These are phyloP conservation scores for Microdochium trichocladiopsis DNA, from an alignment of 2,329 filamentous ascomycete species.

Conservation along the genomic window DNA sequence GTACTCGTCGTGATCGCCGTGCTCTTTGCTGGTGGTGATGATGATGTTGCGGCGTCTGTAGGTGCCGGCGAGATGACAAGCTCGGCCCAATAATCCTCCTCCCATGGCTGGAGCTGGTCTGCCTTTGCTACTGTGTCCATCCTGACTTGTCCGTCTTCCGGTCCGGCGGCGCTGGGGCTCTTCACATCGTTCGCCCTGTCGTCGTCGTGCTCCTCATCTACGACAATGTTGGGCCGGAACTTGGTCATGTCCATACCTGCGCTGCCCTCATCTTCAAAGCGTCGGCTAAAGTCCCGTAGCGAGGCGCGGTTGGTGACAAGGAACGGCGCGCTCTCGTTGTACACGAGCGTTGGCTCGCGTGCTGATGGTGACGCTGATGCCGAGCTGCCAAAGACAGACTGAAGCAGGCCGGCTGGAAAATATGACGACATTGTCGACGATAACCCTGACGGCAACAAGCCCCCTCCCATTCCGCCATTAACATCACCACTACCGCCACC, in stretches of 20 bases:
- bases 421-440: slow-evolving; percentile 21
- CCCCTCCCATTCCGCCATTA: slow-evolving; percentile 8
- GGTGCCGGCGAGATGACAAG: slow-evolving; percentile 20
- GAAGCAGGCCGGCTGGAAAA: background rate
- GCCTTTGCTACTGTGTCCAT: too few relatives aligned
- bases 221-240: slow-evolving; percentile 67
- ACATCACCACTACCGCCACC: slow-evolving; percentile 13
- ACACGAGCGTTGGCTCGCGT: slow-evolving; percentile 45
- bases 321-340: slow-evolving; percentile 70
- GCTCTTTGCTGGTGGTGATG: too few relatives aligned
- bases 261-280: slow-evolving; percentile 30
- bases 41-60: too few relatives aligned
- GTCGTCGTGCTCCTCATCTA: slow-evolving; percentile 19
- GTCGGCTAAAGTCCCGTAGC: slow-evolving; percentile 55
- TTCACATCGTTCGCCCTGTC: background rate
- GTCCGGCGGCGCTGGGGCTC: too few relatives aligned
- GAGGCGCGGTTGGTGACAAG: slow-evolving; percentile 66
- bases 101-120: slow-evolving; percentile 37
- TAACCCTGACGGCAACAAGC: slow-evolving; percentile 18
- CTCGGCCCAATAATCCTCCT: slow-evolving; percentile 68
- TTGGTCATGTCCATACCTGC: slow-evolving; percentile 54
- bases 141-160: background rate
- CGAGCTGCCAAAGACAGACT: background rate
- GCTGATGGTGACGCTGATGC: too few relatives aligned
- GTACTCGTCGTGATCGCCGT: background rate